Base-by-base conservation (phyloP, 768 basidiomycete genomes). In the Leccinum subgranulosum region DNA sequence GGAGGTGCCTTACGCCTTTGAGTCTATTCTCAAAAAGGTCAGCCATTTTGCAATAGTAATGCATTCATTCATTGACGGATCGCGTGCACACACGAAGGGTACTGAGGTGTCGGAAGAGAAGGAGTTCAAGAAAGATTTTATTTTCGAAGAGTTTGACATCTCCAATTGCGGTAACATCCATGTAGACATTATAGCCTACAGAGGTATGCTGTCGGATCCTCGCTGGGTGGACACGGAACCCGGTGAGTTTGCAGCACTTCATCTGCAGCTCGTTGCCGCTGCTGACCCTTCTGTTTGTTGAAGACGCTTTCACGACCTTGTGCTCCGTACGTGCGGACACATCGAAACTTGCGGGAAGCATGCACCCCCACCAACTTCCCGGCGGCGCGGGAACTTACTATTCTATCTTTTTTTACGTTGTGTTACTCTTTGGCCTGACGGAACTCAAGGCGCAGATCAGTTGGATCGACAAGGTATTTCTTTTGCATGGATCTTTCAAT, bases 381-480 rank as follows among this genome's bases (percentile, higher is more conserved):
- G 60, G 33, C 28, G 60, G 51, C n/a, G n/a, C n/a, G 1, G 54
- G 55, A 25, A 57, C 60, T 21, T 61, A 62, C 4, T 61, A 61
- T 46, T 50, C 60, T 23, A 62, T 61, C 23, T 4, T 62, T 28
- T 57, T 61, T n/a, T 59, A 68, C 25, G 64, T 84, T 12, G 70
- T 83, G n/a, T 57, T 84, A 12, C 66, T 78, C 1, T 81, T 84
- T 56, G 83, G 81, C 1, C 62, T 79, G 31, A 83, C 81, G 11
- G 83, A 84, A 53, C 60, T 83, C 53, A 77, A 77, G 64, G 81
- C 81, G 0, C 77, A 81, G 51, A 74, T 83, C n/a, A 70, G 73
- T 9, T 84, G 81, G 80, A 65, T 66, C 6, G 55, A 61, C 23
- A 17, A 74, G 29, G 79, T 80, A 67, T 15, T 75, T 76, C 57